Conservation (phyloP, 805 yeast genomes). For the Vanderwaltozyma yarrowii region DNA sequence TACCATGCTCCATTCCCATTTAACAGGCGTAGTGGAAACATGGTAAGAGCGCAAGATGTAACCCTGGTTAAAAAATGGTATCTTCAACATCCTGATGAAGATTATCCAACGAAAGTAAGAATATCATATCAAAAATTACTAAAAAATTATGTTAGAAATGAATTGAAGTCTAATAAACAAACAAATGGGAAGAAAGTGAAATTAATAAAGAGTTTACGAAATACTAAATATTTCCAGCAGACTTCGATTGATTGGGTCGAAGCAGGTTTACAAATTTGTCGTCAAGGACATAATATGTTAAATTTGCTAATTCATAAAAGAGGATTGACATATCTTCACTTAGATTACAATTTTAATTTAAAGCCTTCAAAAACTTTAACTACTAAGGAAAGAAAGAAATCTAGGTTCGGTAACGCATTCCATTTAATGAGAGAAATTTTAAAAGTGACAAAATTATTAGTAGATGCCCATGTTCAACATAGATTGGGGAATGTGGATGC, state of each 20-base stretch:
- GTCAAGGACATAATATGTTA: conserved; percentile 90
- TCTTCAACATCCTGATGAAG: conserved; percentile 50
- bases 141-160: conserved; percentile 63
- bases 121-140: conserved; percentile 86
- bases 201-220: conserved; percentile 53
- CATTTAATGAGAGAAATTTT: conserved; percentile 86
- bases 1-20: conserved; percentile 83
- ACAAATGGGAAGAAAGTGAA: conserved; percentile 42
- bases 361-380: conserved; percentile 95
- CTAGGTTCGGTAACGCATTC: conserved; percentile 94
- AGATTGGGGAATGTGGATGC: conserved; percentile 88
- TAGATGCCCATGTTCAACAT: conserved; percentile 89
- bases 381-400: conserved; percentile 90
- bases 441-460: conserved; percentile 72
- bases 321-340: conserved; percentile 83
- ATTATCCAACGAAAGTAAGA: conserved; percentile 64
- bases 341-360: conserved; percentile 90
- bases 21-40: conserved; percentile 60
- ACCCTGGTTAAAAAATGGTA: conserved; percentile 79
- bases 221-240: conserved; percentile 82
- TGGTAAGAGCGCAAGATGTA: conserved; percentile 81
- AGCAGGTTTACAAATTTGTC: conserved; percentile 89
- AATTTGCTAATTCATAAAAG: conserved; percentile 81
- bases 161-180: conserved; percentile 41
- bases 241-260: conserved; percentile 97